phyloP scores from a whole-genome alignment of 208 protist genomes.

The Porcisia deanei region DNA sequence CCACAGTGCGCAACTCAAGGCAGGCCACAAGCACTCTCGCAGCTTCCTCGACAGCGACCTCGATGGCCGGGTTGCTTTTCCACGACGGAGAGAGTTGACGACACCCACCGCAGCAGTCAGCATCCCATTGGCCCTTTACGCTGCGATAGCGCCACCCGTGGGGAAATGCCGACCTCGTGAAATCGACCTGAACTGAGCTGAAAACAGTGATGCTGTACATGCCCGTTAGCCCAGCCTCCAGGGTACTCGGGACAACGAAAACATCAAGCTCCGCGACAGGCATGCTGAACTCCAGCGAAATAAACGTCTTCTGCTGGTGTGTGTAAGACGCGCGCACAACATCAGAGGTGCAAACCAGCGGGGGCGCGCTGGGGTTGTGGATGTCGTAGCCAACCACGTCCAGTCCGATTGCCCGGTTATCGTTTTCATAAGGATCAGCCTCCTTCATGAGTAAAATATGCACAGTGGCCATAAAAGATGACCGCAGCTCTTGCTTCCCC shows the following conservation, averaged over 20 bases:
- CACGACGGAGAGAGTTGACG: constrained; percentile 64
- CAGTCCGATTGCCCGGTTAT: constrained; percentile 70
- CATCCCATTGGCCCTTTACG: constrained; percentile 63
- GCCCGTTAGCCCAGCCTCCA: constrained; percentile 45
- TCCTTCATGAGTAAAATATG: constrained; percentile 65
- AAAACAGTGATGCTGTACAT: constrained; percentile 74
- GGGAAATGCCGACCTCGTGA: constrained; percentile 53
- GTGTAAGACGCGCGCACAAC: constrained; percentile 33
- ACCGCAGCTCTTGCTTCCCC: not conserved
- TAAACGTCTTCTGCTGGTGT: constrained; percentile 43
- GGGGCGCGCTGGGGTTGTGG: constrained; percentile 33
- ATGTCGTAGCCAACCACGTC: constrained; percentile 55
- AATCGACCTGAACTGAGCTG: constrained; percentile 45
- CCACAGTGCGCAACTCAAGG: constrained; percentile 31
- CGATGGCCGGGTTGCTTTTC: constrained; percentile 78
- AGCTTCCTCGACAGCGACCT: constrained; percentile 35
- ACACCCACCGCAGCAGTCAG: constrained; percentile 70
- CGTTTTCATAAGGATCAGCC: constrained; percentile 68
- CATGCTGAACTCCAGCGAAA: constrained; percentile 45
- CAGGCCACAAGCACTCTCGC: constrained; percentile 41
- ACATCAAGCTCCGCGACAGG: constrained; percentile 44
- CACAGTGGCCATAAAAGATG: constrained; percentile 31
- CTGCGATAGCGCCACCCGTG: constrained; percentile 77
- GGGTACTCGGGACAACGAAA: constrained; percentile 74
- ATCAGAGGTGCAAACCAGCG: constrained; percentile 49